phyloP scores from a whole-genome alignment of 2,329 filamentous ascomycete genomes.

The Scedosporium minutisporum region DNA sequence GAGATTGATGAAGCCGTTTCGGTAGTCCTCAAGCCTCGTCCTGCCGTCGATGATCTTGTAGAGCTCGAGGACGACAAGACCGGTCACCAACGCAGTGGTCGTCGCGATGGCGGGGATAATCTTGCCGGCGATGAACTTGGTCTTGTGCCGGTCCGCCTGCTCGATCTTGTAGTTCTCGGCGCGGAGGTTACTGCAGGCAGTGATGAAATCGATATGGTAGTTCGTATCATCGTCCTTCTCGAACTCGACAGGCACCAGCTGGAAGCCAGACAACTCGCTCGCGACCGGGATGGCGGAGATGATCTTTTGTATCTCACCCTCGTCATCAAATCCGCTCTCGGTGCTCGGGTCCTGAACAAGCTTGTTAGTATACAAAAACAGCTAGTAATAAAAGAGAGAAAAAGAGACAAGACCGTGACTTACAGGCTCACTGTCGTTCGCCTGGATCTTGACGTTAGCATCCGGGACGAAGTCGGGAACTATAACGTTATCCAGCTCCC shows the following conservation, averaged over 20 bases:
- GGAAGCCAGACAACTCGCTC: slow-evolving; percentile 76
- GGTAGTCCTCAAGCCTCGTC: slow-evolving; percentile 95
- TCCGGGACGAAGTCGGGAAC: slow-evolving; percentile 91
- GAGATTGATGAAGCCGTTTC: slow-evolving; percentile 96
- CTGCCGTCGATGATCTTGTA: slow-evolving; percentile 97
- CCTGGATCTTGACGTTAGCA: slow-evolving; percentile 89
- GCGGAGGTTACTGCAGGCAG: slow-evolving; percentile 88
- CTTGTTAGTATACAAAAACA: too few species aligned
- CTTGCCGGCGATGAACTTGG: slow-evolving; percentile 99
- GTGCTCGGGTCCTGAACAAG: slow-evolving; percentile 65
- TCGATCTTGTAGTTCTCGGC: slow-evolving; percentile 98
- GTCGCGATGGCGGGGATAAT: slow-evolving; percentile 98
- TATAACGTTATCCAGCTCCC: slow-evolving; percentile 84
- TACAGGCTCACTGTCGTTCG: slow-evolving; percentile 83
- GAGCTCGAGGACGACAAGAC: slow-evolving; percentile 82
- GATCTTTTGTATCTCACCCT: slow-evolving; percentile 65
- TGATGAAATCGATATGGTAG: slow-evolving; percentile 98
- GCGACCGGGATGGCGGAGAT: slow-evolving; percentile 65
- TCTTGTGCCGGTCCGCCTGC: slow-evolving; percentile 88
- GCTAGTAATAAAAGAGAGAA: slow-evolving; percentile 9
- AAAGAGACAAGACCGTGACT: slow-evolving; percentile 19
- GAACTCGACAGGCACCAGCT: slow-evolving; percentile 85
- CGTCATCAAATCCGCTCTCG: slow-evolving; percentile 54
- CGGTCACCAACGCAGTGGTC: slow-evolving; percentile 90
- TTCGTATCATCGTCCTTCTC: slow-evolving; percentile 99